Base-by-base conservation (phyloP, 805 yeast genomes). In the Debaryomyces hansenii region DNA sequence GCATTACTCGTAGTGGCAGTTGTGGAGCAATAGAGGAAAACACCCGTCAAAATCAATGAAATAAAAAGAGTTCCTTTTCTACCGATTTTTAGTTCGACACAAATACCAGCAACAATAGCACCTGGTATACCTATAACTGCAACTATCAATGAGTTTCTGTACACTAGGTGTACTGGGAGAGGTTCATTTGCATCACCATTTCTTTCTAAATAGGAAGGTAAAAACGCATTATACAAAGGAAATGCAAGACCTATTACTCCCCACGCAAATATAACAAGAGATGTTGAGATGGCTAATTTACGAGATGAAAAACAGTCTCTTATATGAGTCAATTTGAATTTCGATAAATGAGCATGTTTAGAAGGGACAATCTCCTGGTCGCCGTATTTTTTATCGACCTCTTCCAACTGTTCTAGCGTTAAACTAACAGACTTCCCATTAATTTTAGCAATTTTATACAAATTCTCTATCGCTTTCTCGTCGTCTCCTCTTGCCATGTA, bases 1-100 rank as follows among this genome's bases (percentile, higher is more conserved):
- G 71, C 67, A 48, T 75, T 66, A 39, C 79, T 67, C 0, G 83
- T 74, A 59, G 77, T 74, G 10, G 83, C 83, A 2, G 84, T 78
- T 11, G 88, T 83, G 51, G 84, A 82, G 39, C 82, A 83, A 55
- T 82, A 82, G 47, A 84, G 59, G 39, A 83, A 72, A 2, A 80
- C 78, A 66, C 84, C 84, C 0, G 83, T 70, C 29, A 79, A 57
- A 2, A 82, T 20, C 5, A 82, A 74, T 20, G 86, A 82, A 31
- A 70, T 62, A 1, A 66, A 64, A 72, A 83, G 69, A 1, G 84
- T 73, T 7, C 86, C 86, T 55, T 80, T 74, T 60, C 86, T 70
- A 5, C 86, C 84, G 28, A 80, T 65, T 39, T 54, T 54, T 34
- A 63, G 51, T 37, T 66, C 71, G 5, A 66, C 69, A 2, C 65